Base-by-base conservation (phyloP, 805 yeast genomes). In the Barnettozyma salicaria region DNA sequence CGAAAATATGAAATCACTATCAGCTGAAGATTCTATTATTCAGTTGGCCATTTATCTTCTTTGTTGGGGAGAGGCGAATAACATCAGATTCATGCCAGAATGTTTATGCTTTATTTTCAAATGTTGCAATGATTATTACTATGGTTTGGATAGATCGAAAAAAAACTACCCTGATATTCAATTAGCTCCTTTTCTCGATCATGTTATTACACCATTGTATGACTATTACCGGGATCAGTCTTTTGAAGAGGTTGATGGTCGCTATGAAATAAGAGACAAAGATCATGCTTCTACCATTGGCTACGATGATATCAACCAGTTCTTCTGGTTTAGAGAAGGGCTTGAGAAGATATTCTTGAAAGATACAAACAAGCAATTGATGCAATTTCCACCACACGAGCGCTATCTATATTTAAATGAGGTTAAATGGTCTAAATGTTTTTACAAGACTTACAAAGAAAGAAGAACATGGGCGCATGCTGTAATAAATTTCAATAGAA, bases 51-150 rank as follows among this genome's bases (percentile, higher is more conserved):
- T 87, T 7, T 88, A 78, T 51, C 64, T 87, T 10, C 56, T 84
- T 38, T 74, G 85, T 44, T 87, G 96, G 96, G 94, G 95, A 1
- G 96, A 87, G 55, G 87, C 95, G 0, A 85, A 83, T 52, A 88
- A 85, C 48, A 55, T 87, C 3, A 67, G 96, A 44, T 87, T 83
- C 50, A 79, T 87, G 77, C 96, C 96, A 0, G 96, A 87, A 53
- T 85, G 95, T 49, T 55, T 87, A 17, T 85, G 94, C 43, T 87
- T 88, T 48, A 74, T 87, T 19, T 86, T 79, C 64, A 84, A 86
- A 51, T 80, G 94, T 48, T 86, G 94, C 34, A 71, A 73, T 32
- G 89, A 82, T 50, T 70, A 70, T 47, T 80, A 70, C 47, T 73
- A 72, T 45, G 68, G 79, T 0, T 54, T 72, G 12, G 68, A 66